These are phyloP conservation scores for Fusarium pilosicola DNA, from an alignment of 2,329 filamentous ascomycete species.

Conservation along the genomic window DNA sequence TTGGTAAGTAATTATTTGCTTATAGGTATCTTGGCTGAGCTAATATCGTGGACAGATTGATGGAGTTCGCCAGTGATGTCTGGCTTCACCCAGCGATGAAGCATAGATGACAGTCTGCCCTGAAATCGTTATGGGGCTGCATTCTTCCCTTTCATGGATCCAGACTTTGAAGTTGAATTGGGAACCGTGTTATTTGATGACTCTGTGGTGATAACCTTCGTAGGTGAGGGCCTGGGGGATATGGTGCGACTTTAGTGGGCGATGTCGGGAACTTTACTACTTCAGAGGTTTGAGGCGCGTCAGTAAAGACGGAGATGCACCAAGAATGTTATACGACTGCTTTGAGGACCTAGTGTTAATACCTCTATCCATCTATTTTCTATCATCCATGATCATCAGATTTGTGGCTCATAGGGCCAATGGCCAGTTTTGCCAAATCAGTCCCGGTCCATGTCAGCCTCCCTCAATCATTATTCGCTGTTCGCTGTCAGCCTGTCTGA, in stretches of 20 bases:
- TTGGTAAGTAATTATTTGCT: not conserved
- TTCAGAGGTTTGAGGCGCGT: no score
- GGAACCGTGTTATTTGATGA: accelerated
- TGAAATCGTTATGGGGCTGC: accelerated
- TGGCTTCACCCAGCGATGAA: not conserved
- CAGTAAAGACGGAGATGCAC: no score
- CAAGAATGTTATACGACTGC: no score
- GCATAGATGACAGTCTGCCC: not conserved
- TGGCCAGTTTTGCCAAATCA: not conserved
- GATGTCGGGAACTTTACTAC: no score
- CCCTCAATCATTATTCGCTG: accelerated
- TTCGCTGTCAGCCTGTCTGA: not conserved
- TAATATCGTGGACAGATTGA: not conserved
- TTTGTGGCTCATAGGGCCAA: no score
- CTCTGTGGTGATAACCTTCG: accelerated
- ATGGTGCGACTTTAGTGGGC: not conserved
- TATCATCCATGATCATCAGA: no score
- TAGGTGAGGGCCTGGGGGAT: accelerated
- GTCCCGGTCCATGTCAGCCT: not conserved
- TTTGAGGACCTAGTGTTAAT: no score
- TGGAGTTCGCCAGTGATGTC: not conserved
- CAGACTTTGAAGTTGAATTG: not conserved
- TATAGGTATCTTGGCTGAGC: not conserved
- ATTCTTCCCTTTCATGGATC: not conserved
- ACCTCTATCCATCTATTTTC: no score